Percentiles rank a stretch among this genome's conserved stretches.
Conservation (phyloP, 179 eudicot genomes). For the Corrigiola litoralis region DNA sequence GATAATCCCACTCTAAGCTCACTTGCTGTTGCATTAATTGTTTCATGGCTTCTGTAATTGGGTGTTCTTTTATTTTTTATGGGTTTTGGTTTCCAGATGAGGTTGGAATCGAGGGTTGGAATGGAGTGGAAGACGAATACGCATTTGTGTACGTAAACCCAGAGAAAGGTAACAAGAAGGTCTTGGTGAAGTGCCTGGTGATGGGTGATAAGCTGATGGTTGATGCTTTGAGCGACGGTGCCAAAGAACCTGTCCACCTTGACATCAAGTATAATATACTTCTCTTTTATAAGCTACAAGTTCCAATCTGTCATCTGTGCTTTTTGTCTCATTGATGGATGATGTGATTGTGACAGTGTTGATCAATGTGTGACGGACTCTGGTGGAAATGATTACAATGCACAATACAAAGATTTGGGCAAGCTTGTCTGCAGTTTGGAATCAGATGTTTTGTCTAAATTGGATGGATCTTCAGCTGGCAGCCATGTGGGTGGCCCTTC, state of each 20-base stretch:
- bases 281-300: neutral
- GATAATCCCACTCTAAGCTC: too few species aligned
- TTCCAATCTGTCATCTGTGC: neutral
- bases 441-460: conserved; percentile 44
- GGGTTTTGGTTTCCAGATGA: conserved; percentile 44
- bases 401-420: conserved; percentile 69
- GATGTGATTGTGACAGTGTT: conserved; percentile 41
- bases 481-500: conserved; percentile 29
- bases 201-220: conserved; percentile 71
- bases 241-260: conserved; percentile 51
- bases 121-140: conserved; percentile 58
- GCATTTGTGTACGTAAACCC: conserved; percentile 74
- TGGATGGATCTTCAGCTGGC: conserved; percentile 32
- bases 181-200: conserved; percentile 67
- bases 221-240: conserved; percentile 59
- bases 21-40: too few species aligned
- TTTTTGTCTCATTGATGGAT: neutral
- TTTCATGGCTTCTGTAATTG: too few species aligned
- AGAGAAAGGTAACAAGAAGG: conserved; percentile 56
- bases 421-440: conserved; percentile 54
- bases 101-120: conserved; percentile 85
- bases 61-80: too few species aligned
- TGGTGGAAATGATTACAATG: conserved; percentile 44
- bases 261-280: conserved; percentile 48
- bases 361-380: conserved; percentile 47